phyloP scores from a whole-genome alignment of 176 grass and related monocot species.

The Zoysia pacifica region DNA sequence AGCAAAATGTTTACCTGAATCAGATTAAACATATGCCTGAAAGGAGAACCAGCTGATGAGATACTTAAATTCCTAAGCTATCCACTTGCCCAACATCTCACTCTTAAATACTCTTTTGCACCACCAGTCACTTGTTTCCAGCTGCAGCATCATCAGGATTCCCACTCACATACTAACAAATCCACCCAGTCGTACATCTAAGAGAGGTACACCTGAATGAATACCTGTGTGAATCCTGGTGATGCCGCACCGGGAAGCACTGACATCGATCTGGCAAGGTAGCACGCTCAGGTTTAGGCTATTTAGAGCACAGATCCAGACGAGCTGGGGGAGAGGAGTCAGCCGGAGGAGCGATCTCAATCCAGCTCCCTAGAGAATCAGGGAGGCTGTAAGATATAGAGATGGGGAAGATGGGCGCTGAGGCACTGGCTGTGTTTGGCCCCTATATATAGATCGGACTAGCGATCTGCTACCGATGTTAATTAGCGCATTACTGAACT shows the following conservation, averaged over 20 bases:
- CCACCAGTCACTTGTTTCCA: constrained; percentile 2
- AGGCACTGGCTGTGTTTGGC: too few relatives aligned
- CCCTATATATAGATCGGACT: too few relatives aligned
- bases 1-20: background rate
- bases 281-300: background rate
- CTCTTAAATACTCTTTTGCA: background rate
- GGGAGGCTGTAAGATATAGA: too few relatives aligned
- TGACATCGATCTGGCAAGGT: background rate
- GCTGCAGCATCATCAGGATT: constrained; percentile 36
- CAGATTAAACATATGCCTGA: background rate
- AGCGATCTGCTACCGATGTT: too few relatives aligned
- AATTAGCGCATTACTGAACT: too few relatives aligned
- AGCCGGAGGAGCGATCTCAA: too few relatives aligned
- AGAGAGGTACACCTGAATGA: too few relatives aligned
- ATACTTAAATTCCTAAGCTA: too few relatives aligned
- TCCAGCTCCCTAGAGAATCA: too few relatives aligned
- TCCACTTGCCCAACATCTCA: background rate
- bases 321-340: too few relatives aligned
- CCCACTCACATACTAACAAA: background rate
- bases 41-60: too few relatives aligned
- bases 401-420: too few relatives aligned
- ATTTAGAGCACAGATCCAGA: background rate
- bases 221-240: constrained; percentile 28
- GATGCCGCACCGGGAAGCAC: constrained; percentile 15
- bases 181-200: background rate